These are phyloP conservation scores for Phytophthora palmivora DNA, from an alignment of 352 stramenopile genomes.

Conservation along the genomic window DNA sequence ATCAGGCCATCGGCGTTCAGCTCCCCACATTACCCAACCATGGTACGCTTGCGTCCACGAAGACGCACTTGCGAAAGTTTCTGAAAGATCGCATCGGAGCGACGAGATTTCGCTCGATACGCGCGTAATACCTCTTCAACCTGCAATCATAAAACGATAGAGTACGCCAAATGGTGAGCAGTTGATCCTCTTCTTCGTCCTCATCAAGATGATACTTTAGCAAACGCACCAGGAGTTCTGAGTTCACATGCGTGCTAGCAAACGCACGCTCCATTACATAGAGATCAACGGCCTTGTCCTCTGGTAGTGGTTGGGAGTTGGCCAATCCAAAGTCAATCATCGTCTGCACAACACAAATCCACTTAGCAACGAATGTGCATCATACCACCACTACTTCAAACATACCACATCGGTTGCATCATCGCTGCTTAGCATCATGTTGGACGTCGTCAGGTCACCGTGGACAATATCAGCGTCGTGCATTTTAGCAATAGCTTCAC, in stretches of 20 bases:
- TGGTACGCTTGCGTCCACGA: conserved; percentile 90
- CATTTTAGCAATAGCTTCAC: conserved; percentile 91
- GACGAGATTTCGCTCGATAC: conserved; percentile 85
- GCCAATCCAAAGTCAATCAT: conserved; percentile 90
- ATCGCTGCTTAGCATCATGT: conserved; percentile 90
- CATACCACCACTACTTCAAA: background rate
- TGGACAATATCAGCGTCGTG: conserved; percentile 94
- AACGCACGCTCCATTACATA: conserved; percentile 95
- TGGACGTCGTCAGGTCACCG: conserved; percentile 94
- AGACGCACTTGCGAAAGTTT: conserved; percentile 90
- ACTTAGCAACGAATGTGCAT: background rate
- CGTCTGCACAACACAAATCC: conserved; percentile 43
- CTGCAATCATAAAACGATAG: too few species aligned
- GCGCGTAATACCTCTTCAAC: conserved; percentile 85
- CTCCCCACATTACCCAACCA: conserved; percentile 81
- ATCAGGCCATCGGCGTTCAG: background rate
- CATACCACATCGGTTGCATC: conserved; percentile 72
- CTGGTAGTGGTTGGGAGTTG: conserved; percentile 82
- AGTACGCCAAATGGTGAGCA: conserved; percentile 10
- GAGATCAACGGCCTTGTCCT: conserved; percentile 94
- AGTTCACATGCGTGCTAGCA: conserved; percentile 90
- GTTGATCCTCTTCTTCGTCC: background rate
- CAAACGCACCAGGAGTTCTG: conserved; percentile 71
- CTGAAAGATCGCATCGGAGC: conserved; percentile 81
- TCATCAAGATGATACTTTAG: background rate